Conservation (phyloP, 768 basidiomycete species). For the Tephrocybe rancida region DNA sequence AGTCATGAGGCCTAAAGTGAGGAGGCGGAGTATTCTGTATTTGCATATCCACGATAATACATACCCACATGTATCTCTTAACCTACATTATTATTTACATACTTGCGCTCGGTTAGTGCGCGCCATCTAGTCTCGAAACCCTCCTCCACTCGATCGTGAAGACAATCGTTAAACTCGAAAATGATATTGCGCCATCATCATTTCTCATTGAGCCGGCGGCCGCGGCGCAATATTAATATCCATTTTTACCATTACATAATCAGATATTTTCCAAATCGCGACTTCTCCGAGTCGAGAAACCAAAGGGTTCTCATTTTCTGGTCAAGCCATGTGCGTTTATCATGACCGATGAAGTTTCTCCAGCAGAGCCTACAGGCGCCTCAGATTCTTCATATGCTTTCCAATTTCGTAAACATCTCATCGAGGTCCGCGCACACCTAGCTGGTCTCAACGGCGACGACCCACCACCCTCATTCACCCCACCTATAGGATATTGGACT, state of each 20-base stretch:
- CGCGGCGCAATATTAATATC: no score
- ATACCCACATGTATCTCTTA: not conserved
- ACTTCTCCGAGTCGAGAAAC: slow-evolving; percentile 2
- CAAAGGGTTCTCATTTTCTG: no score
- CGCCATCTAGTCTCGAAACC: no score
- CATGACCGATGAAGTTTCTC: slow-evolving; percentile 21
- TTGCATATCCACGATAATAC: not conserved
- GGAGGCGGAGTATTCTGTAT: not conserved
- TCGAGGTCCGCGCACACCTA: slow-evolving; percentile 37
- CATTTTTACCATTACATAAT: no score
- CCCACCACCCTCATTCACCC: slow-evolving; percentile 34
- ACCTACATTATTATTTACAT: not conserved
- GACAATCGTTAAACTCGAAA: no score
- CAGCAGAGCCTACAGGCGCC: slow-evolving; percentile 7
- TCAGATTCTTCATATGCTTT: slow-evolving; percentile 20
- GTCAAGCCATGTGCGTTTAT: slow-evolving; percentile 15
- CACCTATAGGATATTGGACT: slow-evolving; percentile 60
- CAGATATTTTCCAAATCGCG: slow-evolving; percentile 5
- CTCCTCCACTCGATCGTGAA: no score
- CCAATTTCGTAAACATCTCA: slow-evolving; percentile 35
- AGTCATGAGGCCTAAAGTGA: not conserved
- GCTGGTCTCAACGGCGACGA: slow-evolving; percentile 29
- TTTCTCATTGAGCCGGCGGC: no score
- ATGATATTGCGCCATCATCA: no score
- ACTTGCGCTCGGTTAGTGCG: no score